Conservation (phyloP, 306 rosid genomes). For the Amphicarpaea edgeworthii region DNA sequence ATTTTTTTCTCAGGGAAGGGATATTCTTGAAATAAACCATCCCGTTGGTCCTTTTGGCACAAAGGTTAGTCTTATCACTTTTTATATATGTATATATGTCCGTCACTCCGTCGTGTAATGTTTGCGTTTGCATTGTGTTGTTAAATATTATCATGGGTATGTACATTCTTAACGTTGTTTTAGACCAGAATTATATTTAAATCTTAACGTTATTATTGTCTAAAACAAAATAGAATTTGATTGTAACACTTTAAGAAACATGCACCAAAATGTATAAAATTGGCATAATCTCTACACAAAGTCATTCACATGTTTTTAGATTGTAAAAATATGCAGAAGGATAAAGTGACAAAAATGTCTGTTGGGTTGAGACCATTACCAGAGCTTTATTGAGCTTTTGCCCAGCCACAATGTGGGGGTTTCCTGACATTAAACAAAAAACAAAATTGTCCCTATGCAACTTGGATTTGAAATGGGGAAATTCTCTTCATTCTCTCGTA, state of each 20-base stretch:
- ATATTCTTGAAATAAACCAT: constrained; percentile 60
- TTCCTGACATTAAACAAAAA: constrained; percentile 7
- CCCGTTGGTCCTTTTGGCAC: constrained; percentile 92
- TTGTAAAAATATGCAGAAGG: not conserved
- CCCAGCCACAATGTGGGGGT: not conserved
- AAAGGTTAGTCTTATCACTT: constrained; percentile 61
- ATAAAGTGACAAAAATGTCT: not conserved
- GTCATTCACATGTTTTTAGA: not conserved
- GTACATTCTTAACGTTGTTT: not conserved
- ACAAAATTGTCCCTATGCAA: constrained; percentile 17
- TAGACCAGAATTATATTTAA: not conserved
- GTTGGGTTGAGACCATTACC: not conserved
- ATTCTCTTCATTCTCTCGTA: not conserved
- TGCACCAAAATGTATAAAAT: not conserved
- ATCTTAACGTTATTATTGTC: not conserved
- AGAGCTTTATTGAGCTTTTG: constrained; percentile 15
- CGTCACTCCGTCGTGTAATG: no score
- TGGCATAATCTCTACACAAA: not conserved
- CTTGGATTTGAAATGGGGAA: not conserved
- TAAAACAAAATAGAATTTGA: not conserved
- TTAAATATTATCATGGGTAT: not conserved
- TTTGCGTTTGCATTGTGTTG: not conserved
- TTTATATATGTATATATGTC: not conserved
- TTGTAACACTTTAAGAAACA: not conserved
- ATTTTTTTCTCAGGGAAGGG: constrained; percentile 59